These are phyloP conservation scores for Diaporthe aspalathi DNA, from an alignment of 2,329 filamentous ascomycete species.

Conservation along the genomic window DNA sequence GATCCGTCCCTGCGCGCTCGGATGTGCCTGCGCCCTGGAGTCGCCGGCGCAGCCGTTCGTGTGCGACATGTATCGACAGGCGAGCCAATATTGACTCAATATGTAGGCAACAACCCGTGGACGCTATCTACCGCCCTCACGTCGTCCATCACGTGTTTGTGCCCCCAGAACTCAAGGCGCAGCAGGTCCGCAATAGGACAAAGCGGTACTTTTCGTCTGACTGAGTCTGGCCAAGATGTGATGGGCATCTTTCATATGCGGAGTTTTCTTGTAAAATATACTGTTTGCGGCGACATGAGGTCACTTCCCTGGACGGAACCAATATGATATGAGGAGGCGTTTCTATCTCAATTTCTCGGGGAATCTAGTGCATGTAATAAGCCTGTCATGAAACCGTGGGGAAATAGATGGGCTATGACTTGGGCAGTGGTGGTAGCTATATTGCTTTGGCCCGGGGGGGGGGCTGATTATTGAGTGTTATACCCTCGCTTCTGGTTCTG, in stretches of 20 bases:
- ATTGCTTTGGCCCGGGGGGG: neutral
- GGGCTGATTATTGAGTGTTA: neutral
- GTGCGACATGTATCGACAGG: neutral
- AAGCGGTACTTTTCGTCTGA: conserved; percentile 81
- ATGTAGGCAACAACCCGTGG: conserved; percentile 82
- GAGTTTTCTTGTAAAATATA: conserved; percentile 21
- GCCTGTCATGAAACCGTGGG: neutral
- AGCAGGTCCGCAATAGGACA: conserved; percentile 72
- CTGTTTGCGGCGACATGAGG: neutral
- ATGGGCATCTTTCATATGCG: neutral
- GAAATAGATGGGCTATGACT: neutral
- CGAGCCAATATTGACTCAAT: conserved; percentile 42
- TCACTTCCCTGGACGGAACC: neutral
- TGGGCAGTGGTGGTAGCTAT: neutral
- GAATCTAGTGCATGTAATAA: neutral
- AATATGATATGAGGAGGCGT: conserved; percentile 8
- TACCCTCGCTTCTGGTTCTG: conserved; percentile 1
- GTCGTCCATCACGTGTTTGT: conserved; percentile 89
- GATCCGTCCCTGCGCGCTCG: too few species aligned
- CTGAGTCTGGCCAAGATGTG: conserved; percentile 42
- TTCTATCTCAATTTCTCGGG: neutral
- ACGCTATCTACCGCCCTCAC: conserved; percentile 90
- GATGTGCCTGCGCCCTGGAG: neutral
- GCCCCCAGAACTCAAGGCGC: conserved; percentile 76
- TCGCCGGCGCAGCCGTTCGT: neutral